Percentiles rank a stretch among this genome's conserved stretches.
Conservation (phyloP, 495 filamentous ascomycete genomes). For the Cetradonia linearis region DNA sequence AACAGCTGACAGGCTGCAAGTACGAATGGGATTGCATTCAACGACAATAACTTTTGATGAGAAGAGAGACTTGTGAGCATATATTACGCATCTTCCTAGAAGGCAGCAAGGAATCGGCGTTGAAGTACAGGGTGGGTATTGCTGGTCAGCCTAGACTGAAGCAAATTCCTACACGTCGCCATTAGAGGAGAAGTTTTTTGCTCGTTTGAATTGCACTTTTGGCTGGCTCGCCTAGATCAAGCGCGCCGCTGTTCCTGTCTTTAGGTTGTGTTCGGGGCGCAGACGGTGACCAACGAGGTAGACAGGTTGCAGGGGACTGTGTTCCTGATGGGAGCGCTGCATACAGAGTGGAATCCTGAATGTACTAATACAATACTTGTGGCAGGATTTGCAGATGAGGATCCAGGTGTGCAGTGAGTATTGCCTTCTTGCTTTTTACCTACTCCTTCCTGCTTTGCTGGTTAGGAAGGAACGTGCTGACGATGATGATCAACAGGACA, state of each 20-base stretch:
- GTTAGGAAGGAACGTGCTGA: background rate
- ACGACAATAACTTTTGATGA: conserved; percentile 27
- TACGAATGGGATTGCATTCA: conserved; percentile 89
- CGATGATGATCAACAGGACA: background rate
- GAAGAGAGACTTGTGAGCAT: background rate
- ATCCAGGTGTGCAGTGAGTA: conserved; percentile 38
- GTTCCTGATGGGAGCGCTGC: conserved; percentile 41
- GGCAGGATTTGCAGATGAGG: conserved; percentile 39
- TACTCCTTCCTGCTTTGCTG: too few relatives aligned
- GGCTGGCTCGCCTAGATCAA: background rate
- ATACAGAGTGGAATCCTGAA: conserved; percentile 44
- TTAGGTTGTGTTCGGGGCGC: conserved; percentile 26
- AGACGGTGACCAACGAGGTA: conserved; percentile 30
- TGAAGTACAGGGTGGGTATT: background rate
- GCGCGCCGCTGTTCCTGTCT: background rate
- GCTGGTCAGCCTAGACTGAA: background rate
- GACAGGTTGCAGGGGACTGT: conserved; percentile 36
- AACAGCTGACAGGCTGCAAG: conserved; percentile 32
- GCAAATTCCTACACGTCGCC: background rate
- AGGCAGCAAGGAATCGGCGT: background rate
- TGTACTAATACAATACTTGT: conserved; percentile 42
- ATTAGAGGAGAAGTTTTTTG: background rate
- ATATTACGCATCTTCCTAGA: background rate
- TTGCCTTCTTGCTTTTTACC: background rate
- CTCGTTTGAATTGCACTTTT: background rate